Percentiles rank a stretch among this genome's conserved stretches.
These are phyloP conservation scores for Leishmania braziliensis DNA, from an alignment of 208 protist species.

Conservation along the genomic window DNA sequence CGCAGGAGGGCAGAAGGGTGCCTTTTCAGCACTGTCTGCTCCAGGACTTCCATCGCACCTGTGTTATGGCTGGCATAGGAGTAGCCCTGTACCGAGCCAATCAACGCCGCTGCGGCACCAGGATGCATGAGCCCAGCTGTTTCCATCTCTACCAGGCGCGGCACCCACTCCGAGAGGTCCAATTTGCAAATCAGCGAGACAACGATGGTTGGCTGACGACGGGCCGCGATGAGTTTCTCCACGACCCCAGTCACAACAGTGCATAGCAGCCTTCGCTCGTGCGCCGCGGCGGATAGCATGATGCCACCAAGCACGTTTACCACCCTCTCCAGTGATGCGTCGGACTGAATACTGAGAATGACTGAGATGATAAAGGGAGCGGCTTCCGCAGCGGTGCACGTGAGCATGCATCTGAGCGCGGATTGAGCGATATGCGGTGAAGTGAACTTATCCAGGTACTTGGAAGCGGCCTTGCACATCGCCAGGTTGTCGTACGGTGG, in stretches of 20 bases:
- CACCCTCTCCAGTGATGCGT: conserved; percentile 12
- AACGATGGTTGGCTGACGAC: conserved; percentile 14
- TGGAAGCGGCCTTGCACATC: conserved; percentile 10
- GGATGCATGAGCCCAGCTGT: conserved; percentile 14
- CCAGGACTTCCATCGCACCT: conserved; percentile 3
- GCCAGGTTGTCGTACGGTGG: conserved; percentile 21
- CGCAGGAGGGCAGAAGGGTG: conserved; percentile 23
- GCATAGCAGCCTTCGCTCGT: background rate
- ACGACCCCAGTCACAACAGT: background rate
- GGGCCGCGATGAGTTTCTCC: conserved; percentile 3
- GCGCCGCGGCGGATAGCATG: background rate
- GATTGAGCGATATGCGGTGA: background rate
- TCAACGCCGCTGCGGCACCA: conserved; percentile 7
- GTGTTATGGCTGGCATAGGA: background rate
- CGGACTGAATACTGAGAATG: conserved; percentile 5
- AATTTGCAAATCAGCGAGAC: conserved; percentile 10
- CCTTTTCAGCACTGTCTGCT: conserved; percentile 5
- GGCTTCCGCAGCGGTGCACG: conserved; percentile 17
- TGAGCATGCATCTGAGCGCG: conserved; percentile 20
- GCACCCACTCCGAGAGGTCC: background rate
- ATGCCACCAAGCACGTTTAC: conserved; percentile 1
- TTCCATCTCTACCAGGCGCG: conserved; percentile 15
- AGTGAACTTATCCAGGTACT: conserved; percentile 10
- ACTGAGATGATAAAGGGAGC: conserved; percentile 6
- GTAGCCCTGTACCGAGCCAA: conserved; percentile 3